Conservation (phyloP, 768 basidiomycete species). For the Naganishia kalamii region DNA sequence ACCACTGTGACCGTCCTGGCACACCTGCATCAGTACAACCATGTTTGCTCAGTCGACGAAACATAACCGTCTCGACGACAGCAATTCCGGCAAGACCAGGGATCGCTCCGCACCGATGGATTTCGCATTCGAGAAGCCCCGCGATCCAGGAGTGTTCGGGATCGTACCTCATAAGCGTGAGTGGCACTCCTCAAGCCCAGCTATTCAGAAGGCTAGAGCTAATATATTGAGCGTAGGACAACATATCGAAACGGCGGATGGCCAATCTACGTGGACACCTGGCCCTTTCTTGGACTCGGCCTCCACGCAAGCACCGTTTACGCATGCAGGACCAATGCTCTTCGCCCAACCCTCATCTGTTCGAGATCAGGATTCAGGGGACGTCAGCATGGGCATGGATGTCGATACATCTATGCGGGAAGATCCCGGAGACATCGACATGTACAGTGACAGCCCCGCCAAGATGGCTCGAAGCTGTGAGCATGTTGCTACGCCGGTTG, state of each 20-base stretch:
- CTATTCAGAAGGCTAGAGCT: neutral
- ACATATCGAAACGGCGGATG: constrained; percentile 18
- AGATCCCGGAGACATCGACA: constrained; percentile 21
- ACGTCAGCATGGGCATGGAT: constrained; percentile 12
- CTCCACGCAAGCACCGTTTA: neutral
- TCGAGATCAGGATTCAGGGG: constrained; percentile 1
- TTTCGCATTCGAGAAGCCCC: constrained; percentile 16
- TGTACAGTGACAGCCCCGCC: constrained; percentile 22
- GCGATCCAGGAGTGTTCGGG: constrained; percentile 23
- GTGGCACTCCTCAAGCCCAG: neutral
- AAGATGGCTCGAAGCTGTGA: neutral
- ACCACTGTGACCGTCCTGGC: neutral
- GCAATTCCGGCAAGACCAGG: neutral
- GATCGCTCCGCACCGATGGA: constrained; percentile 20
- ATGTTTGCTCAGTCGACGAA: constrained; percentile 24
- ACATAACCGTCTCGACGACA: neutral
- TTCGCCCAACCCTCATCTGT: constrained; percentile 9
- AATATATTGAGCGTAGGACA: neutral
- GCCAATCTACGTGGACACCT: constrained; percentile 18
- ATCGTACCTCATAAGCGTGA: constrained; percentile 21
- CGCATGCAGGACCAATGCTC: constrained; percentile 16
- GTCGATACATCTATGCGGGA: constrained; percentile 4
- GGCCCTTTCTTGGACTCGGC: neutral
- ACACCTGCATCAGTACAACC: neutral
- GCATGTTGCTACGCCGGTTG: neutral